phyloP scores from a whole-genome alignment of 2,329 filamentous ascomycete species.

The Fusarium begoniae region DNA sequence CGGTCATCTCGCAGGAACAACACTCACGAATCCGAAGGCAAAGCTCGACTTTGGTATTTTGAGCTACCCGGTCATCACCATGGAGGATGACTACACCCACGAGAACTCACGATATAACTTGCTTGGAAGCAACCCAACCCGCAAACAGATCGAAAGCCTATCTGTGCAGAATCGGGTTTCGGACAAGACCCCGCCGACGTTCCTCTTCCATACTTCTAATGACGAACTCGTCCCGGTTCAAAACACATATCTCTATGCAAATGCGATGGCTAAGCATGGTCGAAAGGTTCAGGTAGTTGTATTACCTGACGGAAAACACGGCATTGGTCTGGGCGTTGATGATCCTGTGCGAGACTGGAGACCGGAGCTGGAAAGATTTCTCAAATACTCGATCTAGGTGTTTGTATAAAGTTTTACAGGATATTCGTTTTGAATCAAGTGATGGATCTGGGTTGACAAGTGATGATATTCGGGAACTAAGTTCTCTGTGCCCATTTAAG shows the following conservation, averaged over 20 bases:
- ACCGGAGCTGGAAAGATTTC: slow-evolving; percentile 22
- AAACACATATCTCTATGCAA: slow-evolving; percentile 19
- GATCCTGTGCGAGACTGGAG: slow-evolving; percentile 27
- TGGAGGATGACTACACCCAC: slow-evolving; percentile 25
- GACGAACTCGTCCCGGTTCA: slow-evolving; percentile 24
- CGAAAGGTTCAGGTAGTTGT: slow-evolving; percentile 16
- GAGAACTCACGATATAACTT: slow-evolving; percentile 25
- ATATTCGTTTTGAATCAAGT: too few species aligned
- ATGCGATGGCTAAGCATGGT: slow-evolving; percentile 19
- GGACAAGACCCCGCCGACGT: slow-evolving; percentile 9
- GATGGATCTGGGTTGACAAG: too few species aligned
- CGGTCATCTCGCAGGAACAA: slow-evolving; percentile 27
- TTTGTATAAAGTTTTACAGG: background rate
- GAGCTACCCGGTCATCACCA: slow-evolving; percentile 22
- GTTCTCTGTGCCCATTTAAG: too few species aligned
- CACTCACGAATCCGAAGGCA: slow-evolving; percentile 15
- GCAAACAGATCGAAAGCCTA: slow-evolving; percentile 9
- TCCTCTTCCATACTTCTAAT: slow-evolving; percentile 30
- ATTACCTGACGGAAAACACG: slow-evolving; percentile 21
- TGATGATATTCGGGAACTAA: too few species aligned
- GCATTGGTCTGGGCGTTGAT: slow-evolving; percentile 16
- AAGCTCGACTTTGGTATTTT: slow-evolving; percentile 30
- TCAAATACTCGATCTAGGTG: slow-evolving; percentile 26
- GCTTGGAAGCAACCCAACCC: slow-evolving; percentile 5
- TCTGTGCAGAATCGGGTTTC: slow-evolving; percentile 26